These are phyloP conservation scores for Phytophthora ohioensis DNA, from an alignment of 352 stramenopile genomes.

Conservation along the genomic window DNA sequence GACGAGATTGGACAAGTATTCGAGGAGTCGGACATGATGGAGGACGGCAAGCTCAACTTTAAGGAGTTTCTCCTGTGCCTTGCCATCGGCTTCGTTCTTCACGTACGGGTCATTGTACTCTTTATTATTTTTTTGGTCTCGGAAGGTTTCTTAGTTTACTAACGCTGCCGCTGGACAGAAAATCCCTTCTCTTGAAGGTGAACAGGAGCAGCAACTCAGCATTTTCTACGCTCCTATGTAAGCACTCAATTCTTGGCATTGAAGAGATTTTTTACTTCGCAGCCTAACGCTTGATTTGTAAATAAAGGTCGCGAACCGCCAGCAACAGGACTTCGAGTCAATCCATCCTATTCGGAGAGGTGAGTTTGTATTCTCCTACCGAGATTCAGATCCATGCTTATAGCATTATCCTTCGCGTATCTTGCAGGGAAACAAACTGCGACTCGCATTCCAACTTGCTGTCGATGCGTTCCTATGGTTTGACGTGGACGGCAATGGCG, in stretches of 20 bases:
- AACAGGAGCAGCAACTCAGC: constrained; percentile 54
- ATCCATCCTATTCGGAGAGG: constrained; percentile 77
- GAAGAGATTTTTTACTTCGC: background rate
- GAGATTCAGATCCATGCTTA: background rate
- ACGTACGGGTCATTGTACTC: constrained; percentile 50
- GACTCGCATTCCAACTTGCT: constrained; percentile 81
- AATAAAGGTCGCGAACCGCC: constrained; percentile 20
- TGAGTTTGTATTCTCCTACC: constrained; percentile 10
- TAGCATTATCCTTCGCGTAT: background rate
- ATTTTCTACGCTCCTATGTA: constrained; percentile 88
- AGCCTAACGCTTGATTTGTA: background rate
- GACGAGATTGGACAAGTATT: constrained; percentile 82
- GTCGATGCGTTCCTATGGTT: constrained; percentile 90
- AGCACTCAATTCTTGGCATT: background rate
- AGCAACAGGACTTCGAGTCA: constrained; percentile 34
- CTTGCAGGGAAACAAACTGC: constrained; percentile 78
- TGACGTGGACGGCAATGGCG: constrained; percentile 76
- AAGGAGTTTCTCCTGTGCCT: constrained; percentile 92
- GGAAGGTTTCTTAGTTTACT: background rate
- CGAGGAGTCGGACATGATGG: constrained; percentile 86
- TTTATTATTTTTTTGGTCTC: background rate
- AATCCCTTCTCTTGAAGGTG: constrained; percentile 79
- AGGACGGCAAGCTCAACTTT: constrained; percentile 83
- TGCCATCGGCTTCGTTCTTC: constrained; percentile 86
- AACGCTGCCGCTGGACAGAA: constrained; percentile 44